Conservation (phyloP, 768 basidiomycete genomes). For the Phaeotremella skinneri region DNA sequence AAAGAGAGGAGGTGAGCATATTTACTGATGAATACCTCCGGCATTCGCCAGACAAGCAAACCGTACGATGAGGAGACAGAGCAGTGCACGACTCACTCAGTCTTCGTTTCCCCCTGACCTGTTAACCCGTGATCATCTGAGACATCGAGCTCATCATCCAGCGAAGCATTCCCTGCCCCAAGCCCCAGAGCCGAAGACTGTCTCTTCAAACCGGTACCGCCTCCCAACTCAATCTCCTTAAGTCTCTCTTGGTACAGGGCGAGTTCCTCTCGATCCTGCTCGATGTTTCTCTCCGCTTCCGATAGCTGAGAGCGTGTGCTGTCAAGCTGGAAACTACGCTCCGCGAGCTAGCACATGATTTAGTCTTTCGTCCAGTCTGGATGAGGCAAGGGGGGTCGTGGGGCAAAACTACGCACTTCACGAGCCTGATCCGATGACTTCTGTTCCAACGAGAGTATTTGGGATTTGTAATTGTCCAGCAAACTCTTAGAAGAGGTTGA, state of each 20-base stretch:
- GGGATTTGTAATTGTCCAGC: constrained; percentile 87
- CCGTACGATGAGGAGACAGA: background rate
- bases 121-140: constrained; percentile 56
- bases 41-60: background rate
- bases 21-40: too few relatives aligned
- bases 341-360: constrained; percentile 61
- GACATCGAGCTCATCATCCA: constrained; percentile 83
- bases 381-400: background rate
- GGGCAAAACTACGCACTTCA: constrained; percentile 13
- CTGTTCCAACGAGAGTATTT: constrained; percentile 75
- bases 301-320: constrained; percentile 19
- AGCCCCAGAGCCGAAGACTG: constrained; percentile 11
- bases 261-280: constrained; percentile 79
- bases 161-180: constrained; percentile 56
- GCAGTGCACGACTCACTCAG: constrained; percentile 32
- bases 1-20: background rate
- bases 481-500: constrained; percentile 80
- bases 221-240: constrained; percentile 73
- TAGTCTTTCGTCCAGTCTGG: background rate
- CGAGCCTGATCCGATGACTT: constrained; percentile 54
- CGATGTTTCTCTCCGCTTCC: constrained; percentile 56
- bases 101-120: constrained; percentile 82
- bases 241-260: constrained; percentile 88
- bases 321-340: constrained; percentile 68
- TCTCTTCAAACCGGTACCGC: constrained; percentile 6